Conservation (phyloP, 2,329 filamentous ascomycete species). For the Penicillium verrucosum region DNA sequence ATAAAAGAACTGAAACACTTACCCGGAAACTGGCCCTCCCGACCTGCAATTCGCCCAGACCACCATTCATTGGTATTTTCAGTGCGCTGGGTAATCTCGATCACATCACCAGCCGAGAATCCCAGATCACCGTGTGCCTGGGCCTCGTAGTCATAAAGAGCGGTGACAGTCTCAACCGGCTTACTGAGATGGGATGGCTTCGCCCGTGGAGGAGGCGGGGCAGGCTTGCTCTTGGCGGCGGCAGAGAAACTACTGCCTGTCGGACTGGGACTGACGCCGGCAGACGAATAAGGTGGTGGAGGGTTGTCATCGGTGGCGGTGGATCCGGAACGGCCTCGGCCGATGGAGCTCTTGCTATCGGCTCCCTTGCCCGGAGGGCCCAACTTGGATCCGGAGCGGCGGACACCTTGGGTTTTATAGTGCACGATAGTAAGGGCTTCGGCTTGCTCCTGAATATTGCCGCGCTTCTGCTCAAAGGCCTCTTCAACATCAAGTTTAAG, state of each 20-base stretch:
- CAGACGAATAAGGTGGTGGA: conserved; percentile 67
- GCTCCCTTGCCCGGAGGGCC: conserved; percentile 30
- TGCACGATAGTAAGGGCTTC: conserved; percentile 82
- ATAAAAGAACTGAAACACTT: conserved; percentile 34
- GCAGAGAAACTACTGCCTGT: conserved; percentile 47
- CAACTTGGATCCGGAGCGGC: conserved; percentile 34
- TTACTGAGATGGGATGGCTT: conserved; percentile 71
- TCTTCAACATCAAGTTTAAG: conserved; percentile 86
- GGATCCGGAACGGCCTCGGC: conserved; percentile 34
- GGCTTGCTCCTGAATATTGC: conserved; percentile 81
- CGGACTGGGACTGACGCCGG: conserved; percentile 36
- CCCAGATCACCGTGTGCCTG: conserved; percentile 92
- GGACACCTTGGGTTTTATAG: conserved; percentile 81
- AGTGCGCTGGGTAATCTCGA: conserved; percentile 82
- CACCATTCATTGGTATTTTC: conserved; percentile 97
- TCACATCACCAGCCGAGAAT: conserved; percentile 81
- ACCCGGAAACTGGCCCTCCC: conserved; percentile 94
- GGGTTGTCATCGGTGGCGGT: conserved; percentile 54
- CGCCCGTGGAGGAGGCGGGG: conserved; percentile 70
- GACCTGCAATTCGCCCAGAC: conserved; percentile 75
- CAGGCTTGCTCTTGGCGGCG: conserved; percentile 64
- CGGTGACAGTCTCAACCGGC: conserved; percentile 76
- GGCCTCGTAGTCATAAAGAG: conserved; percentile 92
- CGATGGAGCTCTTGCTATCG: conserved; percentile 36
- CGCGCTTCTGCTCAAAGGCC: conserved; percentile 83